phyloP scores from a whole-genome alignment of 768 basidiomycete genomes.

The Lactarius indigo region DNA sequence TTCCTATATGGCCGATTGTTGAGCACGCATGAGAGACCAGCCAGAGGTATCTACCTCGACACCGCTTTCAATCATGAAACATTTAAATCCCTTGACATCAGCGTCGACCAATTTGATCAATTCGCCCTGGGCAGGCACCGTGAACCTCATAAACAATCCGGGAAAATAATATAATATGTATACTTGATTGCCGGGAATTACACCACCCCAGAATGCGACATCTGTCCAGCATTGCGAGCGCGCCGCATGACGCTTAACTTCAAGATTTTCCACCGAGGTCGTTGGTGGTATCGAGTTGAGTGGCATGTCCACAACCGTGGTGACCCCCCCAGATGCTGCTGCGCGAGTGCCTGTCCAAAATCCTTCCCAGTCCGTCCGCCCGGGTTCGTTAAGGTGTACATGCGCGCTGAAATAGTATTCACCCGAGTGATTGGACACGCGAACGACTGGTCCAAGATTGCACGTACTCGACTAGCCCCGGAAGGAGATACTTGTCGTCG shows the following conservation, averaged over 20 bases:
- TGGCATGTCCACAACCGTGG: constrained; percentile 96
- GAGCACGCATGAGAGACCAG: not conserved
- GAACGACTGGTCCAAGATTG: not conserved
- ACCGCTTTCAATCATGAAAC: constrained; percentile 93
- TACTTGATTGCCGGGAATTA: constrained; percentile 88
- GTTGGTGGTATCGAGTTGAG: constrained; percentile 97
- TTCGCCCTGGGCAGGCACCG: constrained; percentile 47
- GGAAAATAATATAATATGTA: constrained; percentile 13
- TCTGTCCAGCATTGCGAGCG: constrained; percentile 71
- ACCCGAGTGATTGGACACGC: not conserved
- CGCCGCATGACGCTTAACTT: constrained; percentile 68
- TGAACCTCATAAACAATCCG: not conserved
- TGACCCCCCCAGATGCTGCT: constrained; percentile 91
- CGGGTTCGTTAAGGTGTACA: constrained; percentile 93
- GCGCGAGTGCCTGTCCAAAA: constrained; percentile 90
- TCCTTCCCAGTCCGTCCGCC: constrained; percentile 92
- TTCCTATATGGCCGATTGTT: constrained; percentile 51
- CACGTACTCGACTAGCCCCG: constrained; percentile 54
- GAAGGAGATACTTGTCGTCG: constrained; percentile 42
- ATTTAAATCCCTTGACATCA: constrained; percentile 95
- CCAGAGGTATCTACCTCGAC: constrained; percentile 61
- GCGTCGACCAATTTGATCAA: constrained; percentile 70
- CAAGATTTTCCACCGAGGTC: constrained; percentile 74
- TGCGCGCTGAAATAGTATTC: constrained; percentile 55
- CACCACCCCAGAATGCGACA: constrained; percentile 93